phyloP scores from a whole-genome alignment of 208 protist genomes.

The Wallacemonas sp. region DNA sequence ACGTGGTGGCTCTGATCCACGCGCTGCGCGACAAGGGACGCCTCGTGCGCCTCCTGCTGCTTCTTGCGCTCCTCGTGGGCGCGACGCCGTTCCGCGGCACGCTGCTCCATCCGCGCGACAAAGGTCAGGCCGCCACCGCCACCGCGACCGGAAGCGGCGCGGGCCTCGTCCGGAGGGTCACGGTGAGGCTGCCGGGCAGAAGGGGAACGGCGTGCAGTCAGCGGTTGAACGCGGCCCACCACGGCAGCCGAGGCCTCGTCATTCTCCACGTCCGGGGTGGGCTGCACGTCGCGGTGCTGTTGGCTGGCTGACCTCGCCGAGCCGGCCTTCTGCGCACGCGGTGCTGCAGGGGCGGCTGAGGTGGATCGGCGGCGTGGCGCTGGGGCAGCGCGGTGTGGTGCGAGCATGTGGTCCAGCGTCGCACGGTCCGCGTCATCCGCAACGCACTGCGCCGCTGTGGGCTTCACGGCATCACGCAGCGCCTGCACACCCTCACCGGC shows the following conservation, averaged over 20 bases:
- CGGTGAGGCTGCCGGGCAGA: background rate
- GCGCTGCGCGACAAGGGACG: background rate
- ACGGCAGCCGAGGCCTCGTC: background rate
- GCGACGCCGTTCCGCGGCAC: conserved; percentile 21
- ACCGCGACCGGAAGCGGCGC: no score
- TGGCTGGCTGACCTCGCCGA: background rate
- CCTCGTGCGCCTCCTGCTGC: conserved; percentile 5
- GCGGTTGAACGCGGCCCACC: background rate
- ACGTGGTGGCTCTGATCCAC: conserved; percentile 1
- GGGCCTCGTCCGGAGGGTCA: conserved; percentile 3
- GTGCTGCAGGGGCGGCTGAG: background rate
- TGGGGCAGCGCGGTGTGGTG: background rate
- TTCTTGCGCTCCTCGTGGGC: conserved; percentile 4
- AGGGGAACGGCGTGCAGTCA: background rate
- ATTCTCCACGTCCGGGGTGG: no score
- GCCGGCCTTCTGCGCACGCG: background rate
- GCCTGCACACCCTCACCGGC: background rate
- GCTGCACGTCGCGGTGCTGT: background rate
- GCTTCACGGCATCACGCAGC: background rate
- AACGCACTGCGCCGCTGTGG: background rate
- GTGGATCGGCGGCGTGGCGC: background rate
- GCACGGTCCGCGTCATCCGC: background rate
- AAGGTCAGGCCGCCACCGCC: conserved; percentile 7
- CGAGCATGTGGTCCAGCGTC: background rate
- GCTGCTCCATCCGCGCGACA: conserved; percentile 31